Conservation (phyloP, 2,329 filamentous ascomycete species). For the Tricladium varicosporioides region DNA sequence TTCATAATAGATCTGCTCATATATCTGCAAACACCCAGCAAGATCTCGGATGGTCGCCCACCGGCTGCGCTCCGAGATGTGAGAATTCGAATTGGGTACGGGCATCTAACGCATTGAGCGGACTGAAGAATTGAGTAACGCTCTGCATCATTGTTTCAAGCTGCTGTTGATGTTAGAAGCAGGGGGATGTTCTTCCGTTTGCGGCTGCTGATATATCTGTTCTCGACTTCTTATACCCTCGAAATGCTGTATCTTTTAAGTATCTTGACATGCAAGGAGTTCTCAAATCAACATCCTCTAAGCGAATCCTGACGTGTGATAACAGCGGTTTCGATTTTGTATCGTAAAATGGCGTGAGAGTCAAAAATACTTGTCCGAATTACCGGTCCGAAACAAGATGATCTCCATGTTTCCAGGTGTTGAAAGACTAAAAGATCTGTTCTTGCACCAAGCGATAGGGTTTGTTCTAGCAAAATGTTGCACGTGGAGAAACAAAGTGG, state of each 20-base stretch:
- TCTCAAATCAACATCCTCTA: neutral
- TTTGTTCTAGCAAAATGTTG: constrained; percentile 3
- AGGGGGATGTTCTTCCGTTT: neutral
- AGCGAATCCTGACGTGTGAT: too few species aligned
- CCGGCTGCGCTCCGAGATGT: constrained; percentile 1
- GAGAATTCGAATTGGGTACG: constrained; percentile 1
- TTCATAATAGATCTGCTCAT: constrained; percentile 5
- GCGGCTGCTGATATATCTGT: neutral
- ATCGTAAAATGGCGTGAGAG: neutral
- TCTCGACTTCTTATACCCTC: too few species aligned
- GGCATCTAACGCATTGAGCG: constrained; percentile 17
- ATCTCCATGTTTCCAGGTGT: constrained; percentile 1
- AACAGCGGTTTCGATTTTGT: too few species aligned
- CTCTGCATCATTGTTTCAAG: constrained; percentile 12
- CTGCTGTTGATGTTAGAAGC: neutral
- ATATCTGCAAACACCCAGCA: neutral
- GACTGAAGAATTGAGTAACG: constrained; percentile 6
- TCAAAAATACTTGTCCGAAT: neutral
- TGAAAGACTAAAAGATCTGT: neutral
- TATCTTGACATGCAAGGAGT: neutral
- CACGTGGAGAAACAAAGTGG: neutral
- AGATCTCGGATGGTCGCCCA: constrained; percentile 21
- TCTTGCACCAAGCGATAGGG: constrained; percentile 2
- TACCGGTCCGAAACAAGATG: neutral
- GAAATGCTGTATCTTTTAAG: neutral